Percentiles rank a stretch among this genome's conserved stretches.
Evolutionary conservation across 257 asterid genomes (phyloP).

Genomic region (Solanum bukasovii): DNA sequence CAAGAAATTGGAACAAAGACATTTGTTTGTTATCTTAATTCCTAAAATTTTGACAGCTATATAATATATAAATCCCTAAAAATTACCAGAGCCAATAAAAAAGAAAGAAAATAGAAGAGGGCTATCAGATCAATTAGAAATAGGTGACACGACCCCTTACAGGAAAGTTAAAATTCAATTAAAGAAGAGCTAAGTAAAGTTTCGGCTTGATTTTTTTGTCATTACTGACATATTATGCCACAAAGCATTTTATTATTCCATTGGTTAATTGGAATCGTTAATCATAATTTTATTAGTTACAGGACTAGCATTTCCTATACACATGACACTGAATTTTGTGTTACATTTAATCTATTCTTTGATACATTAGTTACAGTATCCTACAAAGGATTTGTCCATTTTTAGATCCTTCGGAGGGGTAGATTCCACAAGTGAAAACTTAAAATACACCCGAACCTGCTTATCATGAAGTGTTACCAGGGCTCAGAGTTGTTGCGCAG

Average conservation of each 20-base stretch:
- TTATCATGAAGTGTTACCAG: conserved; percentile 25
- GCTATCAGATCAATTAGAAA: background rate
- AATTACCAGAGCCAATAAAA: background rate
- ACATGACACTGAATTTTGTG: background rate
- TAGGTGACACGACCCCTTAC: background rate
- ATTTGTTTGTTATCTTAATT: background rate
- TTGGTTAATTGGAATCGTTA: background rate
- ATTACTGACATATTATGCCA: background rate
- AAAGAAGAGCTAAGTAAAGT: background rate
- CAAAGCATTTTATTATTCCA: background rate
- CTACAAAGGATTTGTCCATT: background rate
- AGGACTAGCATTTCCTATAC: background rate
- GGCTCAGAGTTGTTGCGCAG: conserved; percentile 64
- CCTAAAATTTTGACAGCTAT: background rate
- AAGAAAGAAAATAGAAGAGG: background rate
- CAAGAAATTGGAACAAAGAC: background rate
- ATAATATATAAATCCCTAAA: background rate
- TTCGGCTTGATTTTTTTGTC: background rate
- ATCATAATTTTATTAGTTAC: background rate
- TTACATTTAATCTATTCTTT: background rate
- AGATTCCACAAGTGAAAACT: background rate
- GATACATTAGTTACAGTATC: background rate
- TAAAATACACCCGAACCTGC: background rate
- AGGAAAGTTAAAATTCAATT: background rate
- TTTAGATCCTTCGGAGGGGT: background rate